phyloP scores from a whole-genome alignment of 2,329 filamentous ascomycete species.

The Cladophialophora chaetospira region DNA sequence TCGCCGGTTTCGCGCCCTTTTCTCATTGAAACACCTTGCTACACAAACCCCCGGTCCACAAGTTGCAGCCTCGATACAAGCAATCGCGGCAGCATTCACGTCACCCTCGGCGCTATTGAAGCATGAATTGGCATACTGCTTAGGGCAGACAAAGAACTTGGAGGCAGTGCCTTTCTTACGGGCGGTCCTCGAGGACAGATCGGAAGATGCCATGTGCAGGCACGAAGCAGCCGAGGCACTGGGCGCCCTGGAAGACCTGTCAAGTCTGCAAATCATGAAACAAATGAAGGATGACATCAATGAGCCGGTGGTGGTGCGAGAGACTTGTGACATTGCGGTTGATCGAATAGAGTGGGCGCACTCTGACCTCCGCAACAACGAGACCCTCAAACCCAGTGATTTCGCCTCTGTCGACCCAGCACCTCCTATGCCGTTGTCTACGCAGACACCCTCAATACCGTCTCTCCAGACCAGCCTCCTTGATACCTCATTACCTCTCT shows the following conservation, averaged over 20 bases:
- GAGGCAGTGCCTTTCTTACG: conserved; percentile 73
- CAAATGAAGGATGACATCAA: conserved; percentile 71
- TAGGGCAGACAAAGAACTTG: conserved; percentile 83
- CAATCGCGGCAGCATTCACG: conserved; percentile 82
- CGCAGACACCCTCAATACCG: conserved; percentile 64
- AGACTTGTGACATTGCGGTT: conserved; percentile 97
- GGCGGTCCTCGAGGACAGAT: conserved; percentile 70
- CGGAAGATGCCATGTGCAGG: conserved; percentile 92
- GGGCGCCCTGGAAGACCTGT: conserved; percentile 76
- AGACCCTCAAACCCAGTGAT: conserved; percentile 83
- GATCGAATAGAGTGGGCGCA: conserved; percentile 93
- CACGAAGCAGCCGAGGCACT: conserved; percentile 96
- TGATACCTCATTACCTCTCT: conserved; percentile 76
- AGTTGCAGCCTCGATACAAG: conserved; percentile 66
- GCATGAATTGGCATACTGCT: conserved; percentile 95
- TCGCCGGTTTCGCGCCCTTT: conserved; percentile 90
- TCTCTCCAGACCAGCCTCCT: conserved; percentile 76
- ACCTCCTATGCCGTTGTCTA: conserved; percentile 76
- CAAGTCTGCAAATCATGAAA: conserved; percentile 73
- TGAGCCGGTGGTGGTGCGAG: conserved; percentile 79
- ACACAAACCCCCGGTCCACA: conserved; percentile 61
- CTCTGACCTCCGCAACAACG: conserved; percentile 67
- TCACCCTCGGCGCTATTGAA: conserved; percentile 90
- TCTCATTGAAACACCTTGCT: conserved; percentile 94
- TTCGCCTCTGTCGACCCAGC: conserved; percentile 96